Base-by-base conservation (phyloP, 2,329 filamentous ascomycete genomes). In the Ascomycota sp. region DNA sequence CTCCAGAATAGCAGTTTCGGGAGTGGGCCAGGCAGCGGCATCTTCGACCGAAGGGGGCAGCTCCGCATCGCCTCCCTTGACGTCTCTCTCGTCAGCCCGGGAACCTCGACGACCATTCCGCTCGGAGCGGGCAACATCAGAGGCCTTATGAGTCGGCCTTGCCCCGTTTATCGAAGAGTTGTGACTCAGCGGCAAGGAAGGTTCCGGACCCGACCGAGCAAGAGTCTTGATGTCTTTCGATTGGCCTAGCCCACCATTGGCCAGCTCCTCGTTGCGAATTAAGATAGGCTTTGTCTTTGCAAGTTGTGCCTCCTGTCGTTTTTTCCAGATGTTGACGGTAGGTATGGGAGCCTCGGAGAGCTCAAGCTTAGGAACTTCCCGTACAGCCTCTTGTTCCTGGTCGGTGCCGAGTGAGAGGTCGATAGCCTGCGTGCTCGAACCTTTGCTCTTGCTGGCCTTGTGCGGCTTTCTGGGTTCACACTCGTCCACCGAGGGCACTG, bases 21-120 rank as follows among this genome's bases (percentile, higher is more conserved):
- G 83, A 3, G 86, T 95, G 11, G 89, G 89, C 89, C 89, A 98
- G 13, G 73, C 73, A 31, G 70, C 59, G 29, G 80, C 65, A 50
- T 95, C 85, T 34, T 68, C 72, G 28, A 81, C 75, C 2, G 79
- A 64, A 19, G 79, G 79, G 4, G 59, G 46, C 3, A 52, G 36
- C 17, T 52, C 54, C 10, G 42, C 31, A 36, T 48, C 52, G 34
- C 30, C 34, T 26, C 51, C 42, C 28, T 37, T 38, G 9, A 38
- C 48, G 9, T 58, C 57, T 37, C 56, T 64, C 13, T 65, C 62
- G 3, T 46, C 42, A 12, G 44, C 37, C 34, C 63, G 57, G 32
- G 52, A 52, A 7, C 62, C 63, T 28, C 65, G 57, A 34, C 59
- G 59, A 27, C 57, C 55, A 32, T 59, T 59, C 32, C 50, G 43